phyloP scores from a whole-genome alignment of 164 flowering plant genomes.

The Tetracentron sinense region DNA sequence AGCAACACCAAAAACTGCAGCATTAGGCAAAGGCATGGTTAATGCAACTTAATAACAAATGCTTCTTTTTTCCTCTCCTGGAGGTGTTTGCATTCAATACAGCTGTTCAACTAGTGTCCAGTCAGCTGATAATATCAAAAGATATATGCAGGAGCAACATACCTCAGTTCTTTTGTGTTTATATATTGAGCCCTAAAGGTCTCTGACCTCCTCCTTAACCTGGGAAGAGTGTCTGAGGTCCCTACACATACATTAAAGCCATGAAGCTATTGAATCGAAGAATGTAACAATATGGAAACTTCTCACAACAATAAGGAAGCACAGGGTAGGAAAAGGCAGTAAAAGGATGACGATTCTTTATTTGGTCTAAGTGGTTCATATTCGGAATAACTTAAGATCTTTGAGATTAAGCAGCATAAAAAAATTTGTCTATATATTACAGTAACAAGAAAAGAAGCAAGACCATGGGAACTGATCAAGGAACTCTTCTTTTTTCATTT shows the following conservation, averaged over 20 bases:
- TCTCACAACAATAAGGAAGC: background rate
- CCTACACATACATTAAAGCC: slow-evolving; percentile 7
- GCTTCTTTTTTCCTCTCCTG: background rate
- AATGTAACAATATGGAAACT: background rate
- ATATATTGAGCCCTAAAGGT: slow-evolving; percentile 88
- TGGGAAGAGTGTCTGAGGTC: slow-evolving; percentile 42
- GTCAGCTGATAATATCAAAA: background rate
- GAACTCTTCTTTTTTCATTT: too few species aligned
- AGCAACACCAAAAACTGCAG: background rate
- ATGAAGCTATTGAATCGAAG: slow-evolving; percentile 2
- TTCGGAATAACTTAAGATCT: too few species aligned
- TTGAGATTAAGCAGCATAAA: too few species aligned
- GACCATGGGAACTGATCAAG: too few species aligned
- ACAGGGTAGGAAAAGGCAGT: background rate
- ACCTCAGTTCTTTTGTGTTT: slow-evolving; percentile 77
- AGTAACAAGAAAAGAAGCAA: too few species aligned
- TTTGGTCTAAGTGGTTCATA: too few species aligned
- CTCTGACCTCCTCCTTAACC: slow-evolving; percentile 72
- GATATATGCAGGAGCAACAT: slow-evolving; percentile 9
- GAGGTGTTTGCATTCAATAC: background rate
- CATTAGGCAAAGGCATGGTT: background rate
- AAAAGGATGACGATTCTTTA: background rate
- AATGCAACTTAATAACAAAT: background rate
- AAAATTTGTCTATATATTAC: too few species aligned
- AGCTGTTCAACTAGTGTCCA: background rate